Percentiles rank a stretch among this genome's conserved stretches.
Conservation (phyloP, 2,329 filamentous ascomycete species). For the Metarhizium rileyi region DNA sequence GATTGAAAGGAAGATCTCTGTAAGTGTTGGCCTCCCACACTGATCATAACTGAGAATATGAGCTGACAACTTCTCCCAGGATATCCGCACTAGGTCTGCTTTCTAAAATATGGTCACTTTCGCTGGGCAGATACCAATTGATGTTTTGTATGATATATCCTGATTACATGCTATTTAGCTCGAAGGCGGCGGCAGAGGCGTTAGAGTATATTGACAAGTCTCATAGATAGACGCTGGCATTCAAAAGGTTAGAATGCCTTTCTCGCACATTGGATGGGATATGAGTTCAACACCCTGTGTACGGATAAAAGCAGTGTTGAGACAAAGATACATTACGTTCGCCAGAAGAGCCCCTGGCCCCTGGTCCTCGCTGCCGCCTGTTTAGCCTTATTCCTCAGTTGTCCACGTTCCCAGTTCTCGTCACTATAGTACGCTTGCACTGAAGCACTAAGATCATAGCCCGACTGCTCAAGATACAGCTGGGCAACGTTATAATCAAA, state of each 20-base stretch:
- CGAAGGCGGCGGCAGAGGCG: constrained; percentile 17
- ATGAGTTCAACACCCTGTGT: constrained; percentile 9
- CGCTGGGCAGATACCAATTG: constrained; percentile 1
- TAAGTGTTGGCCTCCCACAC: constrained; percentile 19
- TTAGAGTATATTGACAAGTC: constrained; percentile 19
- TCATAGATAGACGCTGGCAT: constrained; percentile 16
- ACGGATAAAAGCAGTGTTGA: background rate
- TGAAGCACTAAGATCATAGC: constrained; percentile 56
- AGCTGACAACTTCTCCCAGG: constrained; percentile 28
- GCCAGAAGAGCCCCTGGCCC: constrained; percentile 23
- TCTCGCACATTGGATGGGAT: constrained; percentile 4
- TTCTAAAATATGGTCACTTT: constrained; percentile 30
- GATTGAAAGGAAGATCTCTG: constrained; percentile 91
- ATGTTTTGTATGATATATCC: constrained; percentile 13
- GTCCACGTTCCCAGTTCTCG: constrained; percentile 63
- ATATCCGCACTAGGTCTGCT: constrained; percentile 49
- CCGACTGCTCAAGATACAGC: constrained; percentile 61
- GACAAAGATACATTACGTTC: constrained; percentile 10
- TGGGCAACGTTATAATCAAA: constrained; percentile 66
- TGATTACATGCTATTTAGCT: constrained; percentile 16
- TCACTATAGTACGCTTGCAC: constrained; percentile 58
- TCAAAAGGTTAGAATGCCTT: constrained; percentile 15
- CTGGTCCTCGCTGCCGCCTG: constrained; percentile 21
- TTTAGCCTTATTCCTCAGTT: constrained; percentile 34
- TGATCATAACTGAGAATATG: background rate